A percentile compares a stretch with the other conserved stretches of the same genome.
Evolutionary conservation across 2,329 filamentous ascomycete genomes (phyloP).

Genomic region (Cladorrhinum sp.): DNA sequence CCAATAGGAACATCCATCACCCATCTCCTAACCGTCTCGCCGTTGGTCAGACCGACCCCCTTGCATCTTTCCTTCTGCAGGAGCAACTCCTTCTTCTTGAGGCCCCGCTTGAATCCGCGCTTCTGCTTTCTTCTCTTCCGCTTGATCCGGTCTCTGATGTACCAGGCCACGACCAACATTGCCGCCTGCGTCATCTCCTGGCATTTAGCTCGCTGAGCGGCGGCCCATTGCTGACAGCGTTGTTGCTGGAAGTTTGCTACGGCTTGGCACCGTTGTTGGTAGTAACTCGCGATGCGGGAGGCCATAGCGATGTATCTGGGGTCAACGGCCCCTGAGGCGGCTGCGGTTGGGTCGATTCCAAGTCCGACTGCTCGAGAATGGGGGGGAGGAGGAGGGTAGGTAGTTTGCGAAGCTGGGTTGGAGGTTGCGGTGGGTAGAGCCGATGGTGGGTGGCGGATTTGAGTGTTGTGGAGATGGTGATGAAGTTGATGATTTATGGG

Average conservation of each 20-base stretch:
- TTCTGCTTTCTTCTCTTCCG: conserved; percentile 41
- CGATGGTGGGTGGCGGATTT: conserved; percentile 5
- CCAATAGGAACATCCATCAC: conserved; percentile 32
- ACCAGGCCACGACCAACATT: conserved; percentile 50
- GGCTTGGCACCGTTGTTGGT: conserved; percentile 48
- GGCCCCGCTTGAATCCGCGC: conserved; percentile 40
- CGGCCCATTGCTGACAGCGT: conserved; percentile 47
- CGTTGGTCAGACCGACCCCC: conserved; percentile 32
- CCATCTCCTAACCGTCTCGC: conserved; percentile 44
- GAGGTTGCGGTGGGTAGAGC: neutral
- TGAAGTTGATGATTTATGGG: neutral
- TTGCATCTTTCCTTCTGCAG: neutral
- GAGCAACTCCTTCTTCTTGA: conserved; percentile 33
- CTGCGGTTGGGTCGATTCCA: conserved; percentile 11
- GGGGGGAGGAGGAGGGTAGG: neutral
- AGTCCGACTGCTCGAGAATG: neutral
- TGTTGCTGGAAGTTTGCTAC: conserved; percentile 47
- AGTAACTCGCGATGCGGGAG: conserved; percentile 47
- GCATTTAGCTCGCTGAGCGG: conserved; percentile 44
- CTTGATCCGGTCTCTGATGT: conserved; percentile 46
- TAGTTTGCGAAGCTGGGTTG: conserved; percentile 8
- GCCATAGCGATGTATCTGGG: conserved; percentile 46
- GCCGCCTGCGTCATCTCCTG: conserved; percentile 49
- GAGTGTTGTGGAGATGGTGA: conserved; percentile 6
- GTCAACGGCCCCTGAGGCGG: conserved; percentile 29